These are phyloP conservation scores for Paspalum notatum DNA, from an alignment of 176 grass and related monocot genomes.

Conservation along the genomic window DNA sequence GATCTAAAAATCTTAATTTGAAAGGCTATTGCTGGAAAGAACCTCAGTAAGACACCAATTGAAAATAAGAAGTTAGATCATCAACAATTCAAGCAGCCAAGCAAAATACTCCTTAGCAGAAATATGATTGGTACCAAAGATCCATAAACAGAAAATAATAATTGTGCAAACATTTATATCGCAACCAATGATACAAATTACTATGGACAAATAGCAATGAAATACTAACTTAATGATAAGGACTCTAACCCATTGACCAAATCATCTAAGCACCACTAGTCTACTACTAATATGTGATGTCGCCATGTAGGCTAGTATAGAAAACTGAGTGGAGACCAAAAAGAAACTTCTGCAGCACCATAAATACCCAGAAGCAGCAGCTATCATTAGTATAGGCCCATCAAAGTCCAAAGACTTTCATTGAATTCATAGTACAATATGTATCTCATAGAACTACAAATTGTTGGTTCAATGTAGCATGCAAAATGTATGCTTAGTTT, in stretches of 20 bases:
- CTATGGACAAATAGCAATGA: neutral
- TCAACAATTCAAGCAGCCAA: slow-evolving; percentile 12
- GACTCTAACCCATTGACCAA: neutral
- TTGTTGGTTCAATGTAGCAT: neutral
- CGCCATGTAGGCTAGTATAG: neutral
- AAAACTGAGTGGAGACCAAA: neutral
- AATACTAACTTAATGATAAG: neutral
- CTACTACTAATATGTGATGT: slow-evolving; percentile 1
- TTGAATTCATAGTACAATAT: neutral
- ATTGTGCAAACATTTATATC: neutral
- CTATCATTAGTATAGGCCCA: neutral
- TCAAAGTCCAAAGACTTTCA: neutral
- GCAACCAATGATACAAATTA: neutral
- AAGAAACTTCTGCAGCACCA: neutral
- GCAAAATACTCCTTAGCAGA: slow-evolving; percentile 11
- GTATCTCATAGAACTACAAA: neutral
- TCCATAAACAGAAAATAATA: neutral
- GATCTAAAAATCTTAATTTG: neutral
- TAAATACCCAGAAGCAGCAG: neutral
- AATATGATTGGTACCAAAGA: neutral
- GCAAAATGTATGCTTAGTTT: neutral
- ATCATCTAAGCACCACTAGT: neutral
- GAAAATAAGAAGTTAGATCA: neutral
- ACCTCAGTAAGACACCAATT: neutral
- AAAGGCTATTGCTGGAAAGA: neutral